Conservation (phyloP, 2,329 filamentous ascomycete genomes). For the Aureobasidium sp. region DNA sequence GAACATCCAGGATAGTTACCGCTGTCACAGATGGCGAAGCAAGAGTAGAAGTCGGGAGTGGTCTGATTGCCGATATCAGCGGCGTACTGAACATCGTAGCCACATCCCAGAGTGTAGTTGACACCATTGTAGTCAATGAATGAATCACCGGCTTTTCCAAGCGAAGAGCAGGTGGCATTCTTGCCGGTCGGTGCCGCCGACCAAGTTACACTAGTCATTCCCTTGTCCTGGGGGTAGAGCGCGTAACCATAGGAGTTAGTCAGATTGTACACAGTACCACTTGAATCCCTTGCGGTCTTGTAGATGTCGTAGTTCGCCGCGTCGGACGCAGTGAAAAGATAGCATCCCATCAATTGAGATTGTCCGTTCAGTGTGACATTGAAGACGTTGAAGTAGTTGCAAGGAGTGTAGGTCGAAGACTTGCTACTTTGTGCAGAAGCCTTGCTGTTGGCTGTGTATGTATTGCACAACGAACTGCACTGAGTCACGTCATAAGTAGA, state of each 20-base stretch:
- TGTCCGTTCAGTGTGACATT: slow-evolving; percentile 13
- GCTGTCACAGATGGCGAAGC: slow-evolving; percentile 14
- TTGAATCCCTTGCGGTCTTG: not conserved
- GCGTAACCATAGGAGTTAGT: slow-evolving; percentile 13
- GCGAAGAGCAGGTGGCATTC: slow-evolving; percentile 9
- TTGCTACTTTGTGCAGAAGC: not conserved
- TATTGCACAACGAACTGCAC: slow-evolving; percentile 8
- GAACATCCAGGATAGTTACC: slow-evolving; percentile 6
- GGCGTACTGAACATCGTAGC: slow-evolving; percentile 13
- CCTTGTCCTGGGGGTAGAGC: slow-evolving; percentile 13
- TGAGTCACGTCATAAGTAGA: slow-evolving; percentile 5
- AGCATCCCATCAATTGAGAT: slow-evolving; percentile 12
- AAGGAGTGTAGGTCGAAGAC: slow-evolving; percentile 13
- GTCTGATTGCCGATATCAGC: slow-evolving; percentile 13
- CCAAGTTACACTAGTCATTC: slow-evolving; percentile 6
- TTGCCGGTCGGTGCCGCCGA: slow-evolving; percentile 12
- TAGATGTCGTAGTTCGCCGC: slow-evolving; percentile 5
- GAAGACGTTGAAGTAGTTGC: slow-evolving; percentile 16
- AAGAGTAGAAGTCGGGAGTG: slow-evolving; percentile 15
- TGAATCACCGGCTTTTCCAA: slow-evolving; percentile 8
- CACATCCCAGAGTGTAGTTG: slow-evolving; percentile 13
- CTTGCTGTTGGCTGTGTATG: slow-evolving; percentile 3
- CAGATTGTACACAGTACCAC: slow-evolving; percentile 10
- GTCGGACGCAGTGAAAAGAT: slow-evolving; percentile 11
- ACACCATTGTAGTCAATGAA: slow-evolving; percentile 6